A percentile compares a stretch with the other conserved stretches of the same genome.
Evolutionary conservation across 129 eudicot species (phyloP).

Genomic region (Helichrysum umbraculigerum): DNA sequence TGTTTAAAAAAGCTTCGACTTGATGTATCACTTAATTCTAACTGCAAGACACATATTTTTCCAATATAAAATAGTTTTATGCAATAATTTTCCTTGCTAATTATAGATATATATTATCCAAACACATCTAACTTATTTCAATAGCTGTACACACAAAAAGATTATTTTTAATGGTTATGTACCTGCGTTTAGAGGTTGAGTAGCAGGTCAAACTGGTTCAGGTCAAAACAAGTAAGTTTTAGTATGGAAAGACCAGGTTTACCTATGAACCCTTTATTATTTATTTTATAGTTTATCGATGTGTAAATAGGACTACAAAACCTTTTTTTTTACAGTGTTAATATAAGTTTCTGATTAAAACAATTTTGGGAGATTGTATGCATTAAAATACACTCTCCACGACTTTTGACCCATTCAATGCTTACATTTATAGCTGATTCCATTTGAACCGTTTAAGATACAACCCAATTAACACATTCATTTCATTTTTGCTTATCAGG

Average conservation of each 20-base stretch:
- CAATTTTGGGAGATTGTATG: neutral
- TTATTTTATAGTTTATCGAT: neutral
- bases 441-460: neutral
- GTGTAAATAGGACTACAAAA: neutral
- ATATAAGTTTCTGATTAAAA: neutral
- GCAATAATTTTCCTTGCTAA: neutral
- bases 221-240: neutral
- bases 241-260: neutral
- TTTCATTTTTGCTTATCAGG: conserved; percentile 42
- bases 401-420: neutral
- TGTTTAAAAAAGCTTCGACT: neutral
- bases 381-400: neutral
- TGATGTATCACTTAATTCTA: neutral
- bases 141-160: neutral
- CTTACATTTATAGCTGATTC: neutral
- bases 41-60: neutral
- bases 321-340: neutral
- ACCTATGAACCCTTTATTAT: neutral
- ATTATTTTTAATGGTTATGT: neutral
- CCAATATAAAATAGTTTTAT: neutral
- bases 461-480: neutral
- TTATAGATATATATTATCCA: neutral
- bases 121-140: neutral
- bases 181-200: neutral
- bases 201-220: neutral